Base-by-base conservation (phyloP, 2,329 filamentous ascomycete species). In the Pseudovirgaria hyperparasitica region DNA sequence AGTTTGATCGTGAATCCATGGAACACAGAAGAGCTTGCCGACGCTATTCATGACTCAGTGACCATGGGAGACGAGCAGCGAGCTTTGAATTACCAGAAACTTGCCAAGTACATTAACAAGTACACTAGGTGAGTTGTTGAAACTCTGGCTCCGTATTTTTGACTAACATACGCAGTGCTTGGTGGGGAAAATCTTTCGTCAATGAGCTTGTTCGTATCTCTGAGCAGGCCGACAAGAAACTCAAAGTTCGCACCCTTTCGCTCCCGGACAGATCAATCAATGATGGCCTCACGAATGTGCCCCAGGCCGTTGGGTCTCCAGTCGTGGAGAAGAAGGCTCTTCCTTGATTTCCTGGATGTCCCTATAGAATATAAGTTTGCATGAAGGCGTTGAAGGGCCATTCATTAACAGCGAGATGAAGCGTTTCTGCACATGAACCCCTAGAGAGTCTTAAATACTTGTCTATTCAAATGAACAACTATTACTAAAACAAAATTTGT, bases 1-100 rank as follows among this genome's bases (percentile, higher is more conserved):
- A 85, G 82, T 41, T 66, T 96, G 27, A 86, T 96, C 28, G 82
- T 96, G 46, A 98, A 98, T 56, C 90, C 90, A 1, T 98, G 90
- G 90, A 96, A 96, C 53, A 94, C 86, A 0, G 86, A 94, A 49
- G 87, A 96, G 54, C 65, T 96, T 19, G 86, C 87, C 21, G 82
- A 85, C 43, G 82, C 86, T 5, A 86, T 96, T 40, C 81, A 94
- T 54, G 85, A 93, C 39, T 84, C 87, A n/a, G 85, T 96, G 22
- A 93, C 86, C 29, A 94, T 96, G 84, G 78, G 78, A 28, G 74
- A 85, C 11, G 86, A 93, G 55, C 80, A 90, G 58, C 75, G 85
- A 28, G 74, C 77, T 33, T 64, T 76, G 31, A 94, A 94, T 57
- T 94, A 82, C 60, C 73, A 78, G 50, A 94, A 94, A 56, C 65